Base-by-base conservation (phyloP, 768 basidiomycete genomes). In the Tylopilus felleus region DNA sequence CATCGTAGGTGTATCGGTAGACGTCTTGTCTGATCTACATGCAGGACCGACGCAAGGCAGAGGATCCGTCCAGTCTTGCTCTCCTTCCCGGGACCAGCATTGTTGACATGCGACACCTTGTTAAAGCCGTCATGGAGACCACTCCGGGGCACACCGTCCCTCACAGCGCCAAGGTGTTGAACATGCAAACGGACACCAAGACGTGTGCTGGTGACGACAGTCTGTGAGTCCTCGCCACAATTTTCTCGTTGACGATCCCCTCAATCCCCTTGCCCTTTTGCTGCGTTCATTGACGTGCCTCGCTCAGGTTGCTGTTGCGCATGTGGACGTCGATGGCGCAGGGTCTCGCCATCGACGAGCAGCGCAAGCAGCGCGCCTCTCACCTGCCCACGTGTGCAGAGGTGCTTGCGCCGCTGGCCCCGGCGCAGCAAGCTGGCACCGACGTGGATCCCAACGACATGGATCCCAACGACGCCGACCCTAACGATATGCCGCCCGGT, bases 171-270 rank as follows among this genome's bases (percentile, higher is more conserved):
- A 68, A 64, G 21, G 57, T 61, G 8, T 48, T 81, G 41, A 63
- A 56, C 22, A 52, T 76, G 57, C 59, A 68, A 19, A 62, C 67
- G 0, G 65, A 72, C 29, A 67, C 63, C 22, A 70, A 68, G 9
- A 73, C 74, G 58, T 80, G 79, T 63, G 79, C 80, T 9, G 80
- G 80, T 0, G 79, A 81, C 47, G 80, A 82, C 60, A 77, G 78
- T 31, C 70, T 70, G 80, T 80, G 58, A 64, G 79, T 59, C 10
- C 10, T 16, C 17, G 1, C 14, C 14, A 9, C 35, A 14, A 2
- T 5, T 2, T 10, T 19, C 8, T 19, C 42, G 12, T 41, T 8
- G 35, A 25, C 40, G 22, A 7, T 12, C 10, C 6, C n/a, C 23
- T 29, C 29, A 6, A 4, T 29, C 29, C 29, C 33, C n/a, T n/a